Evolutionary conservation across 2,329 filamentous ascomycete species (phyloP), one percentile per base, ranked within the genome.

Genomic region (Fusarium verticillioides): DNA sequence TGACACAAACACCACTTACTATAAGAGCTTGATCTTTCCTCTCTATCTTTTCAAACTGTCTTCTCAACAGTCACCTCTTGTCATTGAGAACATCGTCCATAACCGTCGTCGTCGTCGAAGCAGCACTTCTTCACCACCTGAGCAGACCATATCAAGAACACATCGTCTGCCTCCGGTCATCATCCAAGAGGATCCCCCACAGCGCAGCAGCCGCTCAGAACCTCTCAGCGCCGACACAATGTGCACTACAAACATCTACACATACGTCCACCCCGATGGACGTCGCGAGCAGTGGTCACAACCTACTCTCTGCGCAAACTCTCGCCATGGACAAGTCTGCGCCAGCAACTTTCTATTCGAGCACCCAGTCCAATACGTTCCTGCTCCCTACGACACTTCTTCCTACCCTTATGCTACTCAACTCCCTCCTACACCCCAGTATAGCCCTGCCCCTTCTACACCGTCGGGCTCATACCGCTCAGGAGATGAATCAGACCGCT

Each of bases 221-320:
- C 19, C 66, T 32, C 70, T 43, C 34, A 74, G 56, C 61, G 77
- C 78, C 73, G 75, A 77, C 82, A 84, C 81, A 54, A 89, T 89
- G 87, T 89, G 87, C 80, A 83, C 83, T 70, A 85, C 83, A 67
- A 82, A 86, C 75, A 71, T 85, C 57, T 86, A 83, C 81, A 81
- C 84, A 39, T 84, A 85, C 77, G 76, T 84, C 75, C 84, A 84
- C 81, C 82, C 85, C 7, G 84, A 88, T 78, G 85, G 85, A 64
- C 82, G 79, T 54, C 70, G 66, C 53, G 77, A 81, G 73, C 77
- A 79, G 56, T 73, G 77, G 40, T 79, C 81, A 54, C 82, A 83
- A 61, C 78, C 80, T 11, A 77, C 81, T 37, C 78, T 82, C 43
- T 86, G 86, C 81, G 71, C 79, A 16, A 75, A 81, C 23, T 82